Evolutionary conservation across 2,329 filamentous ascomycete genomes (phyloP), one percentile per base, ranked within the genome.

Genomic region (Neopestalotiopsis sp.): DNA sequence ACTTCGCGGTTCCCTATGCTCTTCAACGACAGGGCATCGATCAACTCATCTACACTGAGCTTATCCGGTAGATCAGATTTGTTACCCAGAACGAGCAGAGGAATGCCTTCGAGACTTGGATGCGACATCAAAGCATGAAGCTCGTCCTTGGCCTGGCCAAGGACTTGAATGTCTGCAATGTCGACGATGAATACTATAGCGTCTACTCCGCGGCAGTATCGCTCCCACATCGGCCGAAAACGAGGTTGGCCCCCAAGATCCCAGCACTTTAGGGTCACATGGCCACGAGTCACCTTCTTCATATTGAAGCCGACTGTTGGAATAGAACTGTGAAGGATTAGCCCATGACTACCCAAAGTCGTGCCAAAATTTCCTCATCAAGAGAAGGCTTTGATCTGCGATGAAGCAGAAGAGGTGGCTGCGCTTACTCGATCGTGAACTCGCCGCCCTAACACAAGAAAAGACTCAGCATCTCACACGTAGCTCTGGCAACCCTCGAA

Each of bases 281-380:
- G 95, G 75, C 96, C 96, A 79, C 96, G 95, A 84, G 98, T 95
- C 76, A 99, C 94, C 74, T 93, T 92, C 87, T 98, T 98, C 91
- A 98, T 97, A 82, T 98, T 99, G 86, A 98, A 98, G 73, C 96
- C 96, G 76, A 99, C 95, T 17, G 96, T 99, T 71, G 96, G 96
- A 81, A 98, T 98, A 74, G 95, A 97, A 86, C 95, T 98, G 85
- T 78, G 40, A 83, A 77, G 78, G 69, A 74, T 78, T 74, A 68
- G 71, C 67, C 67, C 65, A 34, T 69, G 65, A 68, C 52, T 17
- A 30, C 52, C 24, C 24, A 28, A 24, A 65, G 62, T 38, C 28
- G 17, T 24, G 12, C 38, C 34, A 45, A 45, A 17, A 4, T 68
- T 67, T 72, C 69, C 73, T 28, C 34, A 73, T 73, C 72, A 71